Base-by-base conservation (phyloP, 352 stramenopile species). In the Pythium phragmiticola region DNA sequence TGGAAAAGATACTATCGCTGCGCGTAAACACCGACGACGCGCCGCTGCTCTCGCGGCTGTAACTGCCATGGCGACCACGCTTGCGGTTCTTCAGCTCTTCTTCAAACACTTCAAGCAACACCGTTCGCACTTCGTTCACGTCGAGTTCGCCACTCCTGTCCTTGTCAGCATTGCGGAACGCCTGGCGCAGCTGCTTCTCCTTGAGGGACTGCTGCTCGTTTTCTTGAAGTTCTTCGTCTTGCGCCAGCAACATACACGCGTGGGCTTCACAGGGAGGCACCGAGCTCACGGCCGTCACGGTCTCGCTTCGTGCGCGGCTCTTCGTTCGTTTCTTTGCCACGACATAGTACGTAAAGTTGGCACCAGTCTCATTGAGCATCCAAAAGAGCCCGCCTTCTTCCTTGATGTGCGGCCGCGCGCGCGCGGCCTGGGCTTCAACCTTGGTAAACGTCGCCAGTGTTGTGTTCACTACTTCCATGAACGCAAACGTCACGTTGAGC, bases 371-470 rank as follows among this genome's bases (percentile, higher is more conserved):
- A 53, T 95, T 95, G 47, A 90, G 42, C 73, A 95, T 78, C 87
- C 87, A 95, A 45, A 93, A 95, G 2, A 94, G 67, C 12, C 82
- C 87, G 33, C 75, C 83, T 66, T 92, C 75, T 64, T 92, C 87
- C 41, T 90, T 92, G 53, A 93, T 88, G 36, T 95, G 85, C 33
- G 82, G 69, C n/a, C 87, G 78, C 36, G 82, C 72, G 16, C 73
- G 72, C 58, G 82, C 68, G 21, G 71, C 52, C 17, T 71, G 57
- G 49, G 72, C 58, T 39, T 89, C 76, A n/a, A 73, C 75, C 42
- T 88, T 82, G 4, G 80, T 88, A 36, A 95, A 95, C 16, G 74
- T 74, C 11, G 78, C 72, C 49, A 85, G 28, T 19, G 77, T 93
- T 1, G 76, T 69, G 45, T 94, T 93, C 13, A 95, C 60, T 3